Conservation (phyloP, 2,329 filamentous ascomycete genomes). For the Phialophora verrucosa region DNA sequence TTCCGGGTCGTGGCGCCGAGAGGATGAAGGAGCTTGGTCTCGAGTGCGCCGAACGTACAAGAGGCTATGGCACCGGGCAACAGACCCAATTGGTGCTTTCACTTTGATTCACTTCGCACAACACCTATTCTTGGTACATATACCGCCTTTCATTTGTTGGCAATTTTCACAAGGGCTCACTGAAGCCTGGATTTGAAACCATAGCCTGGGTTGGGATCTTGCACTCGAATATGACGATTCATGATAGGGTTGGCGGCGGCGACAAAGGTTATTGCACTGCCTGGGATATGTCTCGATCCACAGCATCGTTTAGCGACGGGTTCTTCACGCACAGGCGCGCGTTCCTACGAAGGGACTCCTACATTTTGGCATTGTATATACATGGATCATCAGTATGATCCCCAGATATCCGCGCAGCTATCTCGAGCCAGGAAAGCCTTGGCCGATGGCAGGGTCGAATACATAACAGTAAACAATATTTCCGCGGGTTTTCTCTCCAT, state of each 20-base stretch:
- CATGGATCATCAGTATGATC: conserved; percentile 35
- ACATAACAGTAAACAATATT: neutral
- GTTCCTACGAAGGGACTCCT: conserved; percentile 9
- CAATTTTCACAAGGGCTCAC: conserved; percentile 18
- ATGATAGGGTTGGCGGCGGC: conserved; percentile 22
- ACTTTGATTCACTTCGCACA: conserved; percentile 52
- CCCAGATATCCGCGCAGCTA: conserved; percentile 18
- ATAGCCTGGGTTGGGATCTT: conserved; percentile 13
- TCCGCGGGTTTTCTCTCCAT: neutral
- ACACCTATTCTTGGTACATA: conserved; percentile 25
- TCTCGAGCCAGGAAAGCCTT: conserved; percentile 25
- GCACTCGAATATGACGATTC: conserved; percentile 27
- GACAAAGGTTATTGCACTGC: conserved; percentile 15
- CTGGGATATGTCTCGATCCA: conserved; percentile 8
- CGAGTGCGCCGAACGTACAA: conserved; percentile 82
- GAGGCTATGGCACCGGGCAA: conserved; percentile 63
- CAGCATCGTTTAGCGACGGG: conserved; percentile 8
- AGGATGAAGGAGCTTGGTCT: conserved; percentile 92
- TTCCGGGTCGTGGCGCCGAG: conserved; percentile 86
- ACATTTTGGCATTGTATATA: conserved; percentile 31
- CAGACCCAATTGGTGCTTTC: conserved; percentile 72
- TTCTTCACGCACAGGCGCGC: conserved; percentile 30
- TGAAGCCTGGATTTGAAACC: conserved; percentile 23
- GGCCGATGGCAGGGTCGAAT: conserved; percentile 22
- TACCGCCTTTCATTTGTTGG: conserved; percentile 24